Base-by-base conservation (phyloP, 371 early-diverging fungal species). In the Apophysomyces elegans region DNA sequence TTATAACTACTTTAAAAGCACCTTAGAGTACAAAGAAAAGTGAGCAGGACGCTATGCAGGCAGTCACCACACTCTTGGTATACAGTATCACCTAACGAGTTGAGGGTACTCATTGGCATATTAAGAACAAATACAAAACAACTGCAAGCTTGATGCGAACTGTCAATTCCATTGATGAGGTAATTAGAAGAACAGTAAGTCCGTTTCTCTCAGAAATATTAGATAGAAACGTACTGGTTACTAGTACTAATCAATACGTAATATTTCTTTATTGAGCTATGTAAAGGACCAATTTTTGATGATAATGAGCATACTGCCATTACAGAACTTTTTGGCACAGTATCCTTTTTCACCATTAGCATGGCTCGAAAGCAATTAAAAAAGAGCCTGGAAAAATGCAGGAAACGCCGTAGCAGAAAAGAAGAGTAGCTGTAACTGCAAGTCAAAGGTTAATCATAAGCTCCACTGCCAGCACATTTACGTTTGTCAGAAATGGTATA, bases 11-110 rank as follows among this genome's bases (percentile, higher is more conserved):
- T 45, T 11, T 18, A 18, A 16, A 35, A 65, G 66, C 13, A 54
- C 36, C 5, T 16, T 60, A 12, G 1, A 7, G 7, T 59, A 54
- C 5, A 65, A 65, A 37, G 54, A 65, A 8, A 16, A n/a, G 7
- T 65, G 60, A 60, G 50, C 39, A 5, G 60, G 59, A 39, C 60
- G 56, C 1, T 59, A 59, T 46, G 43, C 36, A n/a, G 61, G 41
- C 1, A 21, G 58, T 4, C 61, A 18, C 1, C 1, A 13, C 0
- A 39, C 36, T 46, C 16, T 26, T 26, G 26, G 26, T 26, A 2
- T 26, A 2, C 26, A 18, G 26, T 26, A 26, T 1, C 2, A 26
- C 26, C 26, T 2, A 26, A 26, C 26, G 26, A 26, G 26, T 26
- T 26, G 26, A 26, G 26, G 26, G 26, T 26, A 26, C 26, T 26